Percentiles rank a stretch among this genome's conserved stretches.
phyloP scores from a whole-genome alignment of 257 asterid species.

The Nemophila menziesii region DNA sequence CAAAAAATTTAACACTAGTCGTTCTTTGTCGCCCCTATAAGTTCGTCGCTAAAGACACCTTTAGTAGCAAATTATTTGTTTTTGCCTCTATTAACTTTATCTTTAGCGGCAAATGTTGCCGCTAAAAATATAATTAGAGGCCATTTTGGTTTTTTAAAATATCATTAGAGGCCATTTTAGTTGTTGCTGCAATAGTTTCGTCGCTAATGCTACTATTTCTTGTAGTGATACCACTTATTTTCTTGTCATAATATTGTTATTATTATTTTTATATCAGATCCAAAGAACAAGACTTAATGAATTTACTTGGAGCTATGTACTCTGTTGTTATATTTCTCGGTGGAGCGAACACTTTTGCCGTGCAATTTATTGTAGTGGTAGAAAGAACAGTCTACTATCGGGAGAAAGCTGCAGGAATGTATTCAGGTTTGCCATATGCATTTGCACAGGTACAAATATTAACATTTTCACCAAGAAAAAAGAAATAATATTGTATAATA shows the following conservation, averaged over 20 bases:
- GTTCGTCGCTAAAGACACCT: too few species aligned
- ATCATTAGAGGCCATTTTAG: not conserved
- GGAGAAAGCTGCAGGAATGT: constrained; percentile 28
- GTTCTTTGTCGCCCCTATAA: too few species aligned
- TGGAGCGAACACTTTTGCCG: constrained; percentile 22
- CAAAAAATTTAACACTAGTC: too few species aligned
- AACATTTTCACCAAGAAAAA: not conserved
- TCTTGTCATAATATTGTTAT: too few species aligned
- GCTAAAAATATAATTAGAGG: not conserved
- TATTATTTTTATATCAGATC: constrained; percentile 8
- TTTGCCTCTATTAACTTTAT: too few species aligned
- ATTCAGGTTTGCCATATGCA: constrained; percentile 28
- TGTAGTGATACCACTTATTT: not conserved
- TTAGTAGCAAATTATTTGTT: too few species aligned
- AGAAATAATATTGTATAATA: too few species aligned
- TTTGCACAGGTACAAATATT: constrained; percentile 14
- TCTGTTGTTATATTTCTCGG: constrained; percentile 20
- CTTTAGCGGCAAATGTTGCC: too few species aligned
- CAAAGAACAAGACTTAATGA: constrained; percentile 19
- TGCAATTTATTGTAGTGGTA: constrained; percentile 22
- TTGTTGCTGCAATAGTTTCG: too few species aligned
- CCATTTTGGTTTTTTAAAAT: not conserved
- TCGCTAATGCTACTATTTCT: not conserved
- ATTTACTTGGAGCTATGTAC: constrained; percentile 28
- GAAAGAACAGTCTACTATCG: constrained; percentile 29